A percentile compares a stretch with the other conserved stretches of the same genome.
These are phyloP conservation scores for Inga leiocalycina DNA, from an alignment of 306 rosid genomes.

Conservation along the genomic window DNA sequence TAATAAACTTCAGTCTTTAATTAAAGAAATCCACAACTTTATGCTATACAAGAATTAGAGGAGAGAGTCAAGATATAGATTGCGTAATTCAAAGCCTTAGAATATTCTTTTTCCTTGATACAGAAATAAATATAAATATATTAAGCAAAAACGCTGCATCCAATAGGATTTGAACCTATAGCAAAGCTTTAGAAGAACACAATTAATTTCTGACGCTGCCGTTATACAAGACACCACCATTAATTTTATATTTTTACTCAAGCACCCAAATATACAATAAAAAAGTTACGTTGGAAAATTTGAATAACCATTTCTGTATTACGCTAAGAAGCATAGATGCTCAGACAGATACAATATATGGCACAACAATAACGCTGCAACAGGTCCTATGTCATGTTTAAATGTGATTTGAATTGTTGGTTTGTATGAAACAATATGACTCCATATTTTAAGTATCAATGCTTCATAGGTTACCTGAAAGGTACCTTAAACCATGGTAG, in stretches of 20 bases:
- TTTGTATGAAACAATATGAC: not conserved
- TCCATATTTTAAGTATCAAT: not conserved
- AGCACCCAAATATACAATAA: not conserved
- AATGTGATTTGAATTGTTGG: not conserved
- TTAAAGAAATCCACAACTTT: no score
- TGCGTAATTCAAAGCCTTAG: no score
- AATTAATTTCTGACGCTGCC: no score
- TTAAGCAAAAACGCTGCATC: not conserved
- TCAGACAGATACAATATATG: not conserved
- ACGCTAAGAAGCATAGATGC: not conserved
- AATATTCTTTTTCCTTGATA: no score
- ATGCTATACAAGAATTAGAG: no score
- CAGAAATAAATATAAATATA: no score
- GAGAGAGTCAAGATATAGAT: no score
- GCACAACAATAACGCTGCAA: not conserved
- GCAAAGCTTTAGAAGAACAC: not conserved
- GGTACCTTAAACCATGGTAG: not conserved
- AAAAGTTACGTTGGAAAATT: not conserved
- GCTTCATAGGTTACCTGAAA: not conserved
- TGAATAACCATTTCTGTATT: not conserved
- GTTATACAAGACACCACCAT: no score
- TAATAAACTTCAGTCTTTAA: no score
- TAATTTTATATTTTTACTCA: slow-evolving; percentile 10
- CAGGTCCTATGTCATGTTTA: not conserved
- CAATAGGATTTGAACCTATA: not conserved